Conservation (phyloP, 208 protist genomes). For the Leishmania braziliensis region DNA sequence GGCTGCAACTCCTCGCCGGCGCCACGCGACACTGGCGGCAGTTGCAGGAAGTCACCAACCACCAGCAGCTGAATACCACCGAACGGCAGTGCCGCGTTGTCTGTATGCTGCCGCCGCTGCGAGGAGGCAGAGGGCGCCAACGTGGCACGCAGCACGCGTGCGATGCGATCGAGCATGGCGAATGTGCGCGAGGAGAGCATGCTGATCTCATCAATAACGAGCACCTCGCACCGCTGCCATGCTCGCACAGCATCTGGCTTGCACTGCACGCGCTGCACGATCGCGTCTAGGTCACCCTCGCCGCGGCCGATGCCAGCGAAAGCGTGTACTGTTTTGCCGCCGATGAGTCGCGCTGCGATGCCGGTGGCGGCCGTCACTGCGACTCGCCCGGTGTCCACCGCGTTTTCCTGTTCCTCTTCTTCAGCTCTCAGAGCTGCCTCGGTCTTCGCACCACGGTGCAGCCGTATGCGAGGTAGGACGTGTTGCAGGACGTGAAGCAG, state of each 20-base stretch:
- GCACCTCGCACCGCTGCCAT: constrained; percentile 63
- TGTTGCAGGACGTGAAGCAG: constrained; percentile 49
- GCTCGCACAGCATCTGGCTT: constrained; percentile 33
- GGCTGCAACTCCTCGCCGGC: constrained; percentile 49
- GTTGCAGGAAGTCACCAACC: constrained; percentile 89
- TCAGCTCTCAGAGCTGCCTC: background rate
- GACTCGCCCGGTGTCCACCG: constrained; percentile 9
- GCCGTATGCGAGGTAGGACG: constrained; percentile 29
- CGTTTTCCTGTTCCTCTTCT: background rate
- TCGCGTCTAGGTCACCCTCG: constrained; percentile 29
- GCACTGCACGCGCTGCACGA: constrained; percentile 38
- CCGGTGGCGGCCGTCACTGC: constrained; percentile 78
- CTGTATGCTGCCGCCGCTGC: background rate
- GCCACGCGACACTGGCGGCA: constrained; percentile 58
- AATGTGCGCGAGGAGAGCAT: constrained; percentile 80
- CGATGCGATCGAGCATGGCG: constrained; percentile 68
- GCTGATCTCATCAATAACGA: constrained; percentile 89
- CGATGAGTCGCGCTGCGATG: constrained; percentile 74
- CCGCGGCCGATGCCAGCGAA: constrained; percentile 73
- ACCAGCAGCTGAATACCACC: constrained; percentile 91
- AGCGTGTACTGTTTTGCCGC: constrained; percentile 70
- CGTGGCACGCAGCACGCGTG: constrained; percentile 52
- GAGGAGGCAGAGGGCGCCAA: background rate
- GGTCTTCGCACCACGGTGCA: background rate
- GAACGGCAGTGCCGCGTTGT: constrained; percentile 48